Conservation (phyloP, 2,329 filamentous ascomycete genomes). For the Fusarium abutilonis region DNA sequence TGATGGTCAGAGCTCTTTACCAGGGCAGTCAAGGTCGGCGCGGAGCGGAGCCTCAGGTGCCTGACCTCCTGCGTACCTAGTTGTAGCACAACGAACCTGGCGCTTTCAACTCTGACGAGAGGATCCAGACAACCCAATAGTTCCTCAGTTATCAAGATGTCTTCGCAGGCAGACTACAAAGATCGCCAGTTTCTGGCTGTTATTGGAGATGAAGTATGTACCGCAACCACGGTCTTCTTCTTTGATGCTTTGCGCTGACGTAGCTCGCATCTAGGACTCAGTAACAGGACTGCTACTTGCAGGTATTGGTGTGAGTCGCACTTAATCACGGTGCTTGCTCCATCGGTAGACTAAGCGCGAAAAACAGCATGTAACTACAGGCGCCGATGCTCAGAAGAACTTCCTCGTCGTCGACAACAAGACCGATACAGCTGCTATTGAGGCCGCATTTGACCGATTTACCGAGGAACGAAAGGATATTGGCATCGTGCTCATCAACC, state of each 20-base stretch:
- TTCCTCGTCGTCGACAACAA: constrained; percentile 96
- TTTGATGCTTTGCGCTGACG: constrained; percentile 42
- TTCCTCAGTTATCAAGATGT: constrained; percentile 50
- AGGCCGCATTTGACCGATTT: constrained; percentile 88
- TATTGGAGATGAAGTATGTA: constrained; percentile 89
- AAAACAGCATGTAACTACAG: constrained; percentile 84
- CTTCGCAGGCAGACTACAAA: constrained; percentile 70
- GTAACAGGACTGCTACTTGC: constrained; percentile 95
- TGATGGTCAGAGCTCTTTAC: constrained; percentile 45
- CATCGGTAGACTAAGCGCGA: not conserved
- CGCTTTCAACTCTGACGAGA: constrained; percentile 27
- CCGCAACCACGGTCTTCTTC: constrained; percentile 3
- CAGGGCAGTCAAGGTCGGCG: constrained; percentile 10
- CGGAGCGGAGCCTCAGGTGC: constrained; percentile 44
- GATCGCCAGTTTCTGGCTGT: constrained; percentile 97
- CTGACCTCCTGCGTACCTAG: constrained; percentile 21
- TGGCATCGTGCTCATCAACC: constrained; percentile 95
- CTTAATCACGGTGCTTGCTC: constrained; percentile 3
- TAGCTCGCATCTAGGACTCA: constrained; percentile 73
- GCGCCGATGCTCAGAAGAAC: constrained; percentile 93
- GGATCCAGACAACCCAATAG: constrained; percentile 21
- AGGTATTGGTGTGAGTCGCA: constrained; percentile 80
- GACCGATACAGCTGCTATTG: constrained; percentile 88
- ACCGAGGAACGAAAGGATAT: constrained; percentile 94
- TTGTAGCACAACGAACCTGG: constrained; percentile 23